A percentile compares a stretch with the other conserved stretches of the same genome.
phyloP scores from a whole-genome alignment of 176 grass and related monocot genomes.

The Miscanthus lutarioriparius region DNA sequence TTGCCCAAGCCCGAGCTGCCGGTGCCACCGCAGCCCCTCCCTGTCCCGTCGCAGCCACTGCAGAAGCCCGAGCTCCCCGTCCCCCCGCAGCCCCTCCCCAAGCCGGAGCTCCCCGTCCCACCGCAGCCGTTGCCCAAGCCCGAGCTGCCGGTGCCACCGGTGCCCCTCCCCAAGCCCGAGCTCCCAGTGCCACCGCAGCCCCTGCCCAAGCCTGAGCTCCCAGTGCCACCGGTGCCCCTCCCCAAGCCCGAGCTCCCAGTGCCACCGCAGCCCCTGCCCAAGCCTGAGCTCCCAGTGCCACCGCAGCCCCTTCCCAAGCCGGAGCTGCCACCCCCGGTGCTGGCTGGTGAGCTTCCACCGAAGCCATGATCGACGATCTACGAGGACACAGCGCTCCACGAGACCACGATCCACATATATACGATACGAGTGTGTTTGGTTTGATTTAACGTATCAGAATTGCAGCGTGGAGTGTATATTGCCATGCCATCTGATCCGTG shows the following conservation, averaged over 20 bases:
- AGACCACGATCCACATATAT: neutral
- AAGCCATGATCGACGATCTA: conserved; percentile 27
- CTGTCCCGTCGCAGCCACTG: neutral
- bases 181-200: neutral
- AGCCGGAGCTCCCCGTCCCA: neutral
- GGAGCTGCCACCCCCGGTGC: neutral
- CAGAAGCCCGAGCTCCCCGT: neutral
- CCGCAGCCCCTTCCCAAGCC: neutral
- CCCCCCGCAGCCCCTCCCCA: neutral
- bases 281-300: too few relatives aligned
- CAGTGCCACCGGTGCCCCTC: neutral
- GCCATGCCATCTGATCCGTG: conserved; percentile 6
- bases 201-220: neutral
- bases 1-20: neutral
- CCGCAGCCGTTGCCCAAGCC: neutral
- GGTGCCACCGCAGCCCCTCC: neutral
- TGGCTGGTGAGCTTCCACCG: neutral
- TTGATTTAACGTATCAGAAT: neutral
- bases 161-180: neutral
- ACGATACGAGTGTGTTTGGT: neutral
- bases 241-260: neutral
- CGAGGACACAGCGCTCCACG: neutral
- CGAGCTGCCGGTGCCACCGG: neutral
- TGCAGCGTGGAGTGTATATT: neutral
- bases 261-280: too few relatives aligned